Conservation (phyloP, 2,329 filamentous ascomycete genomes). For the Diatrype stigma region DNA sequence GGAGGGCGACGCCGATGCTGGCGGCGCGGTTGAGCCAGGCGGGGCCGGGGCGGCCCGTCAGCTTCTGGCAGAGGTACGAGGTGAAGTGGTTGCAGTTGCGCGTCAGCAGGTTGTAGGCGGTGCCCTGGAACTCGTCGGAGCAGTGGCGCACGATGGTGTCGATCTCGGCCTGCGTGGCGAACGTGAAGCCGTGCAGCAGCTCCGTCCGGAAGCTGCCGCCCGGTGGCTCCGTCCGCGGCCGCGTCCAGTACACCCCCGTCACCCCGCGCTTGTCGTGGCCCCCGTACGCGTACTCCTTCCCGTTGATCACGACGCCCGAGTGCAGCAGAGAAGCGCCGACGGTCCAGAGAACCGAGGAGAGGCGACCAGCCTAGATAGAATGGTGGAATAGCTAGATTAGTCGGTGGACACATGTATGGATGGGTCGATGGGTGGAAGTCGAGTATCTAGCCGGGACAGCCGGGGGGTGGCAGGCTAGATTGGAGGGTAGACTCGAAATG, state of each 20-base stretch:
- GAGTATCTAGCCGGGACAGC: too few species aligned
- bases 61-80: slow-evolving; percentile 65
- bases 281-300: slow-evolving; percentile 79
- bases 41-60: slow-evolving; percentile 68
- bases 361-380: slow-evolving; percentile 57
- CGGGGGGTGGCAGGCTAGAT: too few species aligned
- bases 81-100: slow-evolving; percentile 91
- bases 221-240: slow-evolving; percentile 66
- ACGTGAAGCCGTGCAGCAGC: slow-evolving; percentile 75
- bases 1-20: slow-evolving; percentile 74
- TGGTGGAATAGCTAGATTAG: slow-evolving; percentile 1
- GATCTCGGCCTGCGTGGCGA: slow-evolving; percentile 65
- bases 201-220: slow-evolving; percentile 73
- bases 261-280: slow-evolving; percentile 67
- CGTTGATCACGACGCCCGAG: slow-evolving; percentile 76
- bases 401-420: background rate
- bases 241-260: slow-evolving; percentile 82
- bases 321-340: slow-evolving; percentile 75
- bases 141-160: slow-evolving; percentile 64
- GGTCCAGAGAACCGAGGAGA: slow-evolving; percentile 75
- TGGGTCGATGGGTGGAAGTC: background rate
- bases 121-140: slow-evolving; percentile 69
- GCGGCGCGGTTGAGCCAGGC: slow-evolving; percentile 79
- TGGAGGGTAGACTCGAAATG: background rate
- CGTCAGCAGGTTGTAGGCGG: slow-evolving; percentile 74